Conservation (phyloP, 208 protist genomes). For the Wallacemonas rigidus region DNA sequence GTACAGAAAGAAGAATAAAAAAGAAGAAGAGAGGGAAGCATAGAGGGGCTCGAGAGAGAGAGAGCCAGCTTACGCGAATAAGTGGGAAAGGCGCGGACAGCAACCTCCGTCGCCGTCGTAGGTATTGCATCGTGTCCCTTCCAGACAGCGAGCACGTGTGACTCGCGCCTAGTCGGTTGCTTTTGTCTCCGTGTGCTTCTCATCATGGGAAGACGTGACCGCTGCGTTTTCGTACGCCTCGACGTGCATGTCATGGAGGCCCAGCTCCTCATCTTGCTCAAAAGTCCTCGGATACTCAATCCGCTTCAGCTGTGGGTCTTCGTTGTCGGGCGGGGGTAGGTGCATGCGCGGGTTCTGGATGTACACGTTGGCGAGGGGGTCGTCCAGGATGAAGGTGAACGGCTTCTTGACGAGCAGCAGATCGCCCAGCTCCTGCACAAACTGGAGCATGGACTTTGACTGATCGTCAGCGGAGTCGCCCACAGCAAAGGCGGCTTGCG, state of each 20-base stretch:
- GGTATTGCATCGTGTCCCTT: too few relatives aligned
- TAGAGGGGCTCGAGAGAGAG: too few relatives aligned
- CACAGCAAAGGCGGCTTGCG: slow-evolving; percentile 73
- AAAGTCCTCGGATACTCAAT: slow-evolving; percentile 85
- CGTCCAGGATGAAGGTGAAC: slow-evolving; percentile 95
- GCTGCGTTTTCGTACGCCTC: neutral
- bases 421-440: slow-evolving; percentile 82
- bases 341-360: slow-evolving; percentile 92
- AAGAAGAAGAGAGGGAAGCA: too few relatives aligned
- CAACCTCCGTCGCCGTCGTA: too few relatives aligned
- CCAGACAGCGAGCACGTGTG: too few relatives aligned
- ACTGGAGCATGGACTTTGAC: slow-evolving; percentile 69
- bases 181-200: too few relatives aligned
- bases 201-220: neutral
- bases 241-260: slow-evolving; percentile 80
- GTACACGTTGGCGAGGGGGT: slow-evolving; percentile 92
- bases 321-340: slow-evolving; percentile 76
- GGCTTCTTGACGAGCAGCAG: slow-evolving; percentile 56
- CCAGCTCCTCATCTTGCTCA: slow-evolving; percentile 95
- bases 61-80: too few relatives aligned
- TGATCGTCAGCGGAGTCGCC: slow-evolving; percentile 73
- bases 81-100: too few relatives aligned
- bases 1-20: too few relatives aligned
- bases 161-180: too few relatives aligned
- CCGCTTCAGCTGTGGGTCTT: slow-evolving; percentile 80